phyloP scores from a whole-genome alignment of 2,329 filamentous ascomycete genomes.

The Aspergillus persii region DNA sequence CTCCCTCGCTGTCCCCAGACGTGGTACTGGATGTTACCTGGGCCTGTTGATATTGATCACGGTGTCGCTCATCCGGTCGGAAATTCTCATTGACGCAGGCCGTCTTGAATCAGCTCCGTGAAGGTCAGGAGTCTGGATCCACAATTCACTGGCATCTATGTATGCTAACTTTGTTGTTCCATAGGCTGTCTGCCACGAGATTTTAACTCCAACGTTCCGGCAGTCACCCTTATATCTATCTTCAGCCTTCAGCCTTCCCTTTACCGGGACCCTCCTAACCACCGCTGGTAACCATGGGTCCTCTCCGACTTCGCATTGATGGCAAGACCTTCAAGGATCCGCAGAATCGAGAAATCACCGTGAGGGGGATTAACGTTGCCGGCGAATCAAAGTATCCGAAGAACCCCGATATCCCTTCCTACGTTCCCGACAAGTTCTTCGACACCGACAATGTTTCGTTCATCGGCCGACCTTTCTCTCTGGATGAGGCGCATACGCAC shows the following conservation, averaged over 20 bases:
- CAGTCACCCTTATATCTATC: background rate
- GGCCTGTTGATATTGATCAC: background rate
- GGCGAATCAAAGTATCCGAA: constrained; percentile 88
- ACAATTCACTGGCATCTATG: background rate
- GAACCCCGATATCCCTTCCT: constrained; percentile 75
- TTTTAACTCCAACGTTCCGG: background rate
- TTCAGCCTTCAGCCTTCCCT: background rate
- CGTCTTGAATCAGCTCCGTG: background rate
- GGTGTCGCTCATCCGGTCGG: background rate
- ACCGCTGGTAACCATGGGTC: constrained; percentile 56
- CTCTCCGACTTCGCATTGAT: constrained; percentile 77
- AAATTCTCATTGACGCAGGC: background rate
- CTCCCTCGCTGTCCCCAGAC: background rate
- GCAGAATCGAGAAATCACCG: constrained; percentile 77
- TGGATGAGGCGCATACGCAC: constrained; percentile 79
- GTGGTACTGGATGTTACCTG: background rate
- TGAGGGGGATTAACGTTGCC: constrained; percentile 92
- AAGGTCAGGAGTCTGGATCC: background rate
- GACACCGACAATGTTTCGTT: constrained; percentile 91
- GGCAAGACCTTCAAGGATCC: constrained; percentile 79
- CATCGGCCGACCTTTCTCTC: constrained; percentile 76
- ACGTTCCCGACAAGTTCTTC: constrained; percentile 77
- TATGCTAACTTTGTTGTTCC: background rate
- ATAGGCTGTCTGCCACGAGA: background rate
- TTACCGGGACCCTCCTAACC: background rate